These are phyloP conservation scores for Apiospora pterosperma DNA, from an alignment of 2,329 filamentous ascomycete species.

Conservation along the genomic window DNA sequence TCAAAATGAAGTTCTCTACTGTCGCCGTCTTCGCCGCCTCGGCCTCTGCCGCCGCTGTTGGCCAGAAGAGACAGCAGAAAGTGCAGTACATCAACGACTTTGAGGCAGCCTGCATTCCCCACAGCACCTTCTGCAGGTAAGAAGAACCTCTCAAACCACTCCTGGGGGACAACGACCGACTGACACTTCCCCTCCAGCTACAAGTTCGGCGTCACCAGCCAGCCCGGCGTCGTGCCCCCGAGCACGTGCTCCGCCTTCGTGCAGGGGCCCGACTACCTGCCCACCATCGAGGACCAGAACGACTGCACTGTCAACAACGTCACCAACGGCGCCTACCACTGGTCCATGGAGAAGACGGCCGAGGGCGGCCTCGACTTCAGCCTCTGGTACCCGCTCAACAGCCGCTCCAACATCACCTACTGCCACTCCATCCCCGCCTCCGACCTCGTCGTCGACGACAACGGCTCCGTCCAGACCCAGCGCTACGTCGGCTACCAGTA, in stretches of 20 bases:
- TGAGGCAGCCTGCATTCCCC: conserved; percentile 3
- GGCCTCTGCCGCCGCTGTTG: neutral
- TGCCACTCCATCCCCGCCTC: neutral
- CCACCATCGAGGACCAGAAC: neutral
- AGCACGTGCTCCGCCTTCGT: neutral
- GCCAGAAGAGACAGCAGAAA: conserved; percentile 10
- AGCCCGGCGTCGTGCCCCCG: neutral
- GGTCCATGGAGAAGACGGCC: neutral
- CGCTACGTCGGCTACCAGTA: conserved; percentile 3
- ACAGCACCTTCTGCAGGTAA: conserved; percentile 6
- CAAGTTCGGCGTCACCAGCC: neutral
- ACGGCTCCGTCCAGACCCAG: conserved; percentile 9
- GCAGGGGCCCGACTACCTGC: conserved; percentile 5
- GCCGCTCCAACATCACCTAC: conserved; percentile 7
- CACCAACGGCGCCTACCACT: neutral
- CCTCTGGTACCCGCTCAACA: conserved; percentile 5
- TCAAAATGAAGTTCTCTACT: neutral
- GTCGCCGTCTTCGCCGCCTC: neutral
- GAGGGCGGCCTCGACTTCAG: conserved; percentile 1
- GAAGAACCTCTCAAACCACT: too few relatives aligned
- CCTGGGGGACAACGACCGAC: too few relatives aligned
- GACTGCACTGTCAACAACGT: neutral
- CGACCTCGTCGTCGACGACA: conserved; percentile 6
- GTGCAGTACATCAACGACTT: conserved; percentile 4
- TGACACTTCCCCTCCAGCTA: too few relatives aligned